These are phyloP conservation scores for Macrocybe sp. DNA, from an alignment of 1,284 basidiomycete species.

Conservation along the genomic window DNA sequence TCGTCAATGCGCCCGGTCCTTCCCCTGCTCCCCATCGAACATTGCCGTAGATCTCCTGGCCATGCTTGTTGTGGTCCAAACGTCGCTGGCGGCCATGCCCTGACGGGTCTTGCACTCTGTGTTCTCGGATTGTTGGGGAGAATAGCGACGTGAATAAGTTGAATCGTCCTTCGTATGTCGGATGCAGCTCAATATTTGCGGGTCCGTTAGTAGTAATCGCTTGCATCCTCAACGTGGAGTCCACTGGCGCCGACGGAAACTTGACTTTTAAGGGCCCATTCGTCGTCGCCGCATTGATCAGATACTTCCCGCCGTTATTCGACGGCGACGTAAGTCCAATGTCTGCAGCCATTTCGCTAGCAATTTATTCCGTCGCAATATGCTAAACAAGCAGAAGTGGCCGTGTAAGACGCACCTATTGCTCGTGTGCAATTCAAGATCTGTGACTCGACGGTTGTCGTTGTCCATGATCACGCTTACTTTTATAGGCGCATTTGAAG, in stretches of 20 bases:
- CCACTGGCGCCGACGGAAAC: slow-evolving; percentile 29
- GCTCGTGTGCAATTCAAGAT: slow-evolving; percentile 27
- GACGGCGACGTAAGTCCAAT: slow-evolving; percentile 14
- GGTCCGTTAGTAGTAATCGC: slow-evolving; percentile 32
- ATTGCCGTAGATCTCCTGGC: slow-evolving; percentile 10
- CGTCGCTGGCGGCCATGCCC: slow-evolving; percentile 16
- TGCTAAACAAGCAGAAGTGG: not conserved
- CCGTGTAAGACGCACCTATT: slow-evolving; percentile 26
- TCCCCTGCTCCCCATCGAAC: slow-evolving; percentile 16
- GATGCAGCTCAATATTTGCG: slow-evolving; percentile 30
- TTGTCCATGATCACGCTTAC: slow-evolving; percentile 25
- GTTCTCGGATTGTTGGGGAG: slow-evolving; percentile 8
- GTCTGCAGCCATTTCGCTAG: slow-evolving; percentile 17
- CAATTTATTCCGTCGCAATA: not conserved
- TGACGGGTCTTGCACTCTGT: slow-evolving; percentile 16
- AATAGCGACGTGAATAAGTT: slow-evolving; percentile 28
- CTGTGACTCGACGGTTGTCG: slow-evolving; percentile 13
- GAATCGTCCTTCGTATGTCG: slow-evolving; percentile 38
- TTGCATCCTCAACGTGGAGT: slow-evolving; percentile 25
- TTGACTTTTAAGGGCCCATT: slow-evolving; percentile 29
- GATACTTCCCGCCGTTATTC: slow-evolving; percentile 22
- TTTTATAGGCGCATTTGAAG: slow-evolving; percentile 30
- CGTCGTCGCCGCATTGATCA: slow-evolving; percentile 23
- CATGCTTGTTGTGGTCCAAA: slow-evolving; percentile 6
- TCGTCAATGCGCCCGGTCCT: slow-evolving; percentile 11